Evolutionary conservation across 176 grass and related monocot genomes (phyloP), one percentile per base, ranked within the genome.

Genomic region (Panicum miliaceum): DNA sequence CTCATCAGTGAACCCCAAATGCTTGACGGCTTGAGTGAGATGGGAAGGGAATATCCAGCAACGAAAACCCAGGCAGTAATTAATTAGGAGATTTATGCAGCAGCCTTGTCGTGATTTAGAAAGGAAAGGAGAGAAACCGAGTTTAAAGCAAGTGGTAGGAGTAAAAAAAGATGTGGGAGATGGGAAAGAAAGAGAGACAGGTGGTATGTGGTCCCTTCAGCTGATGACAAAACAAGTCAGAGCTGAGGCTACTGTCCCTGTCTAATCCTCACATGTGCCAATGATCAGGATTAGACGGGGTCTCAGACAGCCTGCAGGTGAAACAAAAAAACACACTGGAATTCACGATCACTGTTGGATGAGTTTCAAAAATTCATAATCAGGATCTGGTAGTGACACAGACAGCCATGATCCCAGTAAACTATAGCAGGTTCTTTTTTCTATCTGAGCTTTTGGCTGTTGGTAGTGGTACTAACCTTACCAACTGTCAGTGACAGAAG

Each of bases 181-280:
- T 45, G 8, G 8, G 48, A 51, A 3, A 56, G 8, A 60, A 2
- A 60, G 14, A 56, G 8, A 60, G 8, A 60, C n/a, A 3, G 3
- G n/a, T 26, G n/a, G n/a, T 25, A n/a, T 60, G 57, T 60, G 57
- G 57, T 60, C 57, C 57, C 57, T 60, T 60, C n/a, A 60, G n/a
- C 26, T 10, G 57, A 26, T 60, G 57, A 60, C n/a, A 60, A 60
- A 60, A 60, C 57, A 60, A 60, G 8, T 60, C 20, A 18, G 9
- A 58, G 8, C 25, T 25, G 56, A 58, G 8, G n/a, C n/a, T 60
- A n/a, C 57, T 60, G 23, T 12, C 9, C 26, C 57, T 60, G 23
- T 12, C 9, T 60, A 60, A 26, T 60, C 57, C 23, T 60, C 57
- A 23, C n/a, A 12, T 25, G 57, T 26, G 57, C n/a, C 56, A 60